Evolutionary conservation across 352 stramenopile genomes (phyloP), one percentile per base, ranked within the genome.

Genomic region (Phytophthora foliorum): DNA sequence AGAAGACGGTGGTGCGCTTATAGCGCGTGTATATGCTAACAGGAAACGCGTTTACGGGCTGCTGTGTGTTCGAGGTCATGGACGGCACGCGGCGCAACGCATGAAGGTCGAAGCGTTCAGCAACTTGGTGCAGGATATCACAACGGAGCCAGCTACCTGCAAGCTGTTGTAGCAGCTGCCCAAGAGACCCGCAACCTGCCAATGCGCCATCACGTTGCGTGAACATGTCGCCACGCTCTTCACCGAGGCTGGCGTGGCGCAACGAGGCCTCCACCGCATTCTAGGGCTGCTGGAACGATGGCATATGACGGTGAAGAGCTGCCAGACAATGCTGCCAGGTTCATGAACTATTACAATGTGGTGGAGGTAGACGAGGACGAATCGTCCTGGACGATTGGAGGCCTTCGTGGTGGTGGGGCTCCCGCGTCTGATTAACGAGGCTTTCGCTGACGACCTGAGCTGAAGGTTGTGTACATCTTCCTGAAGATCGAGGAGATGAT

Each of bases 331-430:
- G 29, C 29, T 32, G 29, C 7, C 29, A 6, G 49, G 7, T 72
- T 75, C 16, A 39, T 57, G 31, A 74, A 72, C 19, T 78, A 78
- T 41, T 78, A 75, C 36, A 45, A 69, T 16, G 70, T 78, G 22
- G 22, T 78, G 17, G 24, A 46, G 34, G 44, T 75, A 8, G 70
- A 64, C 11, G 70, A 67, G 19, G 70, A 74, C 21, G 69, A 31
- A 10, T 67, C n/a, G n/a, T 67, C 27, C 59, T 49, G 16, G 48
- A 67, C 22, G 29, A 59, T n/a, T n/a, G 53, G 36, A 58, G 16
- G 36, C 17, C 9, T 59, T 53, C n/a, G 49, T 8, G 25, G 42
- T 24, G 21, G 19, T 0, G 11, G 57, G 22, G 53, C 46, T 4
- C 25, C 50, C 16, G 25, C 25, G 27, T 14, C 25, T 69, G 14